A percentile compares a stretch with the other conserved stretches of the same genome.
Evolutionary conservation across 345 rosid species (phyloP).

Genomic region (Eutrema yunnanense): DNA sequence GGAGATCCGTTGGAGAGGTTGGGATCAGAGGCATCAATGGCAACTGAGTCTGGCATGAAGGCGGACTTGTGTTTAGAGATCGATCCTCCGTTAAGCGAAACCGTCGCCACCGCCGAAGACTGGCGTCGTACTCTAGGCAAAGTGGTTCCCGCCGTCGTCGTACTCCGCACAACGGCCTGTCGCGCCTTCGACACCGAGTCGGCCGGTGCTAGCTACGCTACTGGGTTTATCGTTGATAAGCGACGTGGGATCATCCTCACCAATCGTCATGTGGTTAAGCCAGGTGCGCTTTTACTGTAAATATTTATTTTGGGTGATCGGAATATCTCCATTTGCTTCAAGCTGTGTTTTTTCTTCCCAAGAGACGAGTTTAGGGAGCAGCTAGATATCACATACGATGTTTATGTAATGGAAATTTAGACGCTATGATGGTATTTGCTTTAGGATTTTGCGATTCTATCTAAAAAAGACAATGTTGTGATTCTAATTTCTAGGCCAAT

Average conservation of each 20-base stretch:
- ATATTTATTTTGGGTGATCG: background rate
- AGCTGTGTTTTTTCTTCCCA: background rate
- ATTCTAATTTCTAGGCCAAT: background rate
- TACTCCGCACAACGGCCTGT: conserved; percentile 73
- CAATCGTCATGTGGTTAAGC: conserved; percentile 93
- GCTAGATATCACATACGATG: background rate
- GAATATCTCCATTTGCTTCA: background rate
- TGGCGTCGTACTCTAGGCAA: conserved; percentile 70
- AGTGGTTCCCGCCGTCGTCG: conserved; percentile 91
- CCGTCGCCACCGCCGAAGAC: conserved; percentile 70
- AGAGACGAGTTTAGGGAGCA: background rate
- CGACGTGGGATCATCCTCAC: conserved; percentile 89
- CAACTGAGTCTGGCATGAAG: conserved; percentile 42
- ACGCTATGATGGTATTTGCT: background rate
- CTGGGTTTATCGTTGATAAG: conserved; percentile 91
- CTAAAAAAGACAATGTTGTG: background rate
- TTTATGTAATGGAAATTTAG: background rate
- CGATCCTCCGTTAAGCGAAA: conserved; percentile 47
- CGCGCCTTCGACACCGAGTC: conserved; percentile 90
- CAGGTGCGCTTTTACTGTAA: conserved; percentile 36
- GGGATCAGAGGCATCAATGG: conserved; percentile 44
- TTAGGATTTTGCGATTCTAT: background rate
- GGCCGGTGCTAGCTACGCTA: conserved; percentile 73
- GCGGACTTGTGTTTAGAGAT: conserved; percentile 64
- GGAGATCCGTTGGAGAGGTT: conserved; percentile 49